Percentiles rank a stretch among this genome's conserved stretches.
phyloP scores from a whole-genome alignment of 768 basidiomycete genomes.

The Stropharia rugosoannulata region DNA sequence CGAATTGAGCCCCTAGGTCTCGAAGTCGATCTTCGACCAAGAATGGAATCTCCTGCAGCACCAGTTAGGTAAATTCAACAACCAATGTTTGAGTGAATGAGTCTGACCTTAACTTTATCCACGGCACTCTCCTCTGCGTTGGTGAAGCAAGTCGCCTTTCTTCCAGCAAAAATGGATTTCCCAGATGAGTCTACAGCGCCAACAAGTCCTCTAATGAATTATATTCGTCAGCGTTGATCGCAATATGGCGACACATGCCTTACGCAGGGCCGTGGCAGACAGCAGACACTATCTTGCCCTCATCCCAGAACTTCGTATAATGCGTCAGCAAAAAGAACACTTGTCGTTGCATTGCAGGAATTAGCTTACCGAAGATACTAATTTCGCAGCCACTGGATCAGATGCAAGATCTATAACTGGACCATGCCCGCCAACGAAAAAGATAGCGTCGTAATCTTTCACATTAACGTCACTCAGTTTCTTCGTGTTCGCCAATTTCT shows the following conservation, averaged over 20 bases:
- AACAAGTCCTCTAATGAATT: conserved; percentile 39
- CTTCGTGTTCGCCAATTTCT: conserved; percentile 55
- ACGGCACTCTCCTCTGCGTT: conserved; percentile 62
- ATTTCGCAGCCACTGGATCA: conserved; percentile 53
- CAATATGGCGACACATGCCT: conserved; percentile 14
- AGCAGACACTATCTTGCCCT: conserved; percentile 64
- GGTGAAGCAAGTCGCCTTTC: conserved; percentile 63
- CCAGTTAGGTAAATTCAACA: not conserved
- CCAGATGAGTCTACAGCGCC: conserved; percentile 52
- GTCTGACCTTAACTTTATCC: conserved; percentile 42
- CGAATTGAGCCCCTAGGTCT: conserved; percentile 63
- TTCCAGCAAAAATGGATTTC: conserved; percentile 64
- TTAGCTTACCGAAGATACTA: conserved; percentile 51
- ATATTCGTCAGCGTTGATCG: no score
- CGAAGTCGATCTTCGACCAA: conserved; percentile 64
- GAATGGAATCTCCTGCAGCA: conserved; percentile 60
- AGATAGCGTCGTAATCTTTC: conserved; percentile 69
- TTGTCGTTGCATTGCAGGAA: not conserved
- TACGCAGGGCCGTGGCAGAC: conserved; percentile 84
- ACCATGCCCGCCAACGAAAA: conserved; percentile 80
- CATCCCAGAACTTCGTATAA: conserved; percentile 50
- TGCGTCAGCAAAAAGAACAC: conserved; percentile 19
- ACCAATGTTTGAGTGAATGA: not conserved
- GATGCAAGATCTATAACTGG: conserved; percentile 70
- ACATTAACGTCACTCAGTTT: conserved; percentile 57